Conservation (phyloP, 192 early-diverging fungal species). For the Umbelopsis sp. region DNA sequence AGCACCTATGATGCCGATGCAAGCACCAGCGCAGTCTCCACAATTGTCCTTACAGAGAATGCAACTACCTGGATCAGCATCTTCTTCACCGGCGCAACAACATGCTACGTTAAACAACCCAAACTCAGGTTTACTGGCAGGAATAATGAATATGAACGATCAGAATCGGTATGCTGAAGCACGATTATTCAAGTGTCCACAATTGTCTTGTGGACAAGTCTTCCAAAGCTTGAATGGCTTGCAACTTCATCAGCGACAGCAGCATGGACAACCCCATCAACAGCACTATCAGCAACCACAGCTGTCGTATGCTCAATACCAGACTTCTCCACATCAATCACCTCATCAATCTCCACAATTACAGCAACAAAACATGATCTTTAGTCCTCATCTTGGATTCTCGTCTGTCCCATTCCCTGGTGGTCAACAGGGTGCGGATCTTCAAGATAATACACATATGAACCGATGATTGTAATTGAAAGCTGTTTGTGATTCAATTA, state of each 20-base stretch:
- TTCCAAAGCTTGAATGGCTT: neutral
- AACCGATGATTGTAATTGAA: neutral
- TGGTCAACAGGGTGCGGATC: neutral
- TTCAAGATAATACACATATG: conserved; percentile 11
- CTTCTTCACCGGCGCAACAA: conserved; percentile 10
- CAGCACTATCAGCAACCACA: conserved; percentile 20
- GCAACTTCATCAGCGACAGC: conserved; percentile 24
- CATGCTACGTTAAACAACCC: conserved; percentile 7
- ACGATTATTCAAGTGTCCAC: conserved; percentile 7
- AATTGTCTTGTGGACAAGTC: conserved; percentile 2
- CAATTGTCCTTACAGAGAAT: conserved; percentile 1
- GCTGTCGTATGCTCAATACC: neutral
- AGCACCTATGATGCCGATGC: neutral
- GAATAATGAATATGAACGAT: conserved; percentile 12
- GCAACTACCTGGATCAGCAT: neutral
- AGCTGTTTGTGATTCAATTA: too few species aligned
- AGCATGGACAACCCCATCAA: conserved; percentile 14
- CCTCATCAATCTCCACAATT: conserved; percentile 16
- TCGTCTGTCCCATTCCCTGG: conserved; percentile 1
- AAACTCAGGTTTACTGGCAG: neutral
- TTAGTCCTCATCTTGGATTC: conserved; percentile 11
- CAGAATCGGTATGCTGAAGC: conserved; percentile 3
- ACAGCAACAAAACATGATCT: conserved; percentile 12
- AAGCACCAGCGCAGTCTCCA: neutral
- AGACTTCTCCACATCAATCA: conserved; percentile 11